phyloP scores from a whole-genome alignment of 1,139 yeast genomes.

The Magnusiomyces fungicola region DNA sequence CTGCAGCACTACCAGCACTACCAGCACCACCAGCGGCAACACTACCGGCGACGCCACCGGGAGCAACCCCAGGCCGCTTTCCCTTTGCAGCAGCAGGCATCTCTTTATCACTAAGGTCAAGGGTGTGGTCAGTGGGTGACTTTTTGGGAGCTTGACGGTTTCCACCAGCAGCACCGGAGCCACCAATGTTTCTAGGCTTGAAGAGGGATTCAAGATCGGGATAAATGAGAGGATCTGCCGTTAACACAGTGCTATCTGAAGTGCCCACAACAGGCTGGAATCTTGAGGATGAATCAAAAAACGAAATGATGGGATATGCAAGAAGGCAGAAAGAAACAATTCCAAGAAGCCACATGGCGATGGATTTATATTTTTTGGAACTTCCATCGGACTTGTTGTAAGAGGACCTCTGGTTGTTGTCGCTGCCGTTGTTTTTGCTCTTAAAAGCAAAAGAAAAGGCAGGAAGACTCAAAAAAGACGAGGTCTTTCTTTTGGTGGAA shows the following conservation, averaged over 20 bases:
- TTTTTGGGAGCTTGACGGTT: conserved; percentile 8
- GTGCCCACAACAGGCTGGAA: neutral
- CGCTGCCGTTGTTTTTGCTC: too few species aligned
- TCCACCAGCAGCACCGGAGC: conserved; percentile 1
- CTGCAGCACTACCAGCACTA: neutral
- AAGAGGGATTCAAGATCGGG: conserved; percentile 7
- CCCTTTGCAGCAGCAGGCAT: conserved; percentile 10
- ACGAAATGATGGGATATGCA: neutral
- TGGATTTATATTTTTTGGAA: neutral
- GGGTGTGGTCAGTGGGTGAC: conserved; percentile 11
- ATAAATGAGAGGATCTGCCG: conserved; percentile 6
- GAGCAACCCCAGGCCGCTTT: neutral
- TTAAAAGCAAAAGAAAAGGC: neutral
- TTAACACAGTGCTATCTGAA: neutral
- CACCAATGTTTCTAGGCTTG: conserved; percentile 5
- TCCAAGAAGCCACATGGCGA: neutral
- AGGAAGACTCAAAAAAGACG: neutral
- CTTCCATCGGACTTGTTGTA: neutral
- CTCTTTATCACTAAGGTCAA: conserved; percentile 8
- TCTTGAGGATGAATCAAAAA: neutral
- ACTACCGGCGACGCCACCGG: neutral
- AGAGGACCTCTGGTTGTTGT: neutral
- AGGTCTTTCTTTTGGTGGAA: neutral
- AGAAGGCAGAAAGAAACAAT: neutral
- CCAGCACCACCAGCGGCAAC: neutral